These are phyloP conservation scores for Salix koriyanagi DNA, from an alignment of 345 rosid genomes.

Conservation along the genomic window DNA sequence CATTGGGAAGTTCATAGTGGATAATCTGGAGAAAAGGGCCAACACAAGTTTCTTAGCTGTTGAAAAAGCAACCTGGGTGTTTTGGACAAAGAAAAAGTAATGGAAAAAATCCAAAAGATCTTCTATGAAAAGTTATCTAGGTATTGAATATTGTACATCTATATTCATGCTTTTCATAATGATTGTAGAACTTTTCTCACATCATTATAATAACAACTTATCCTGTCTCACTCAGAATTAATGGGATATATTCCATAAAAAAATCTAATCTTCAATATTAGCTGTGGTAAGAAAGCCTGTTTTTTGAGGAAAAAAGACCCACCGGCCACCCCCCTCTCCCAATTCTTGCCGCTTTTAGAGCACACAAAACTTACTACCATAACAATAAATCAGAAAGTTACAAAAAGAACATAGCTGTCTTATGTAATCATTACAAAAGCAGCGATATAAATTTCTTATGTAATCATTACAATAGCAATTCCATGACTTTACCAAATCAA, in stretches of 20 bases:
- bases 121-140: background rate
- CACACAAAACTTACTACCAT: background rate
- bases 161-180: background rate
- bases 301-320: background rate
- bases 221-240: background rate
- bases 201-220: conserved; percentile 1
- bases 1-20: conserved; percentile 98
- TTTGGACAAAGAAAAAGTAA: background rate
- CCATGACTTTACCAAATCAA: conserved; percentile 66
- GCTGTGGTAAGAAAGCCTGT: background rate
- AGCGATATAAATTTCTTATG: too few species aligned
- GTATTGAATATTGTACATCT: background rate
- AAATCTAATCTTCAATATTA: background rate
- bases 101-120: background rate
- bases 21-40: conserved; percentile 51
- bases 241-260: background rate
- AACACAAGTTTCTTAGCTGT: conserved; percentile 11
- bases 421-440: too few species aligned
- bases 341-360: background rate
- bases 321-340: too few species aligned
- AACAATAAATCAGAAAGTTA: background rate
- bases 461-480: background rate
- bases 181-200: background rate
- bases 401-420: background rate
- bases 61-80: background rate